A percentile compares a stretch with the other conserved stretches of the same genome.
phyloP scores from a whole-genome alignment of 2,329 filamentous ascomycete species.

The Myrmaecium sp. region DNA sequence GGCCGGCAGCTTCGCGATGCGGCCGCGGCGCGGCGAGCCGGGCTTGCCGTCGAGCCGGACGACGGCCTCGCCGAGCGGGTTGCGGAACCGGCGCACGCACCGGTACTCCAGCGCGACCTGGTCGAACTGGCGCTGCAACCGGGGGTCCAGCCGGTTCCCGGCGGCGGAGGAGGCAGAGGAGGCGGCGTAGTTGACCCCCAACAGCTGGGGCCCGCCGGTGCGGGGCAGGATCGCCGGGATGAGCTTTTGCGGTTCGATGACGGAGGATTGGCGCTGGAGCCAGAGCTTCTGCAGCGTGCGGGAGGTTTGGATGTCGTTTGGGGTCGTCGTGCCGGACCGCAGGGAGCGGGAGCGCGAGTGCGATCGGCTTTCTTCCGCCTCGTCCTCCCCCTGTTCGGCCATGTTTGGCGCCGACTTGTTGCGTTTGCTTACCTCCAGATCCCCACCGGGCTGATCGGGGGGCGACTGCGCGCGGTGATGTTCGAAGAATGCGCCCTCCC shows the following conservation, averaged over 20 bases:
- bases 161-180: slow-evolving; percentile 5
- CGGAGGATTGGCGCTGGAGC: slow-evolving; percentile 55
- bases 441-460: slow-evolving; percentile 3
- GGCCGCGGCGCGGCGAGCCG: slow-evolving; percentile 20
- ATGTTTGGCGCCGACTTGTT: slow-evolving; percentile 24
- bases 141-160: slow-evolving; percentile 34
- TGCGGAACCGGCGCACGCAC: slow-evolving; percentile 56
- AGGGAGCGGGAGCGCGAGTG: slow-evolving; percentile 11
- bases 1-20: too few relatives aligned
- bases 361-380: slow-evolving; percentile 6
- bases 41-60: slow-evolving; percentile 36
- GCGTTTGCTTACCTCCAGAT: slow-evolving; percentile 16
- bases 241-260: slow-evolving; percentile 46
- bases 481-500: slow-evolving; percentile 20
- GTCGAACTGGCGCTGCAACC: slow-evolving; percentile 48
- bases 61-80: slow-evolving; percentile 49
- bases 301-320: slow-evolving; percentile 30
- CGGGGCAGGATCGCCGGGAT: slow-evolving; percentile 22
- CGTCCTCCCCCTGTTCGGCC: slow-evolving; percentile 6
- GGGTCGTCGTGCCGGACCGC: slow-evolving; percentile 21
- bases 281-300: slow-evolving; percentile 62
- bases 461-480: slow-evolving; percentile 7
- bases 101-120: slow-evolving; percentile 56
- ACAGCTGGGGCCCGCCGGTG: slow-evolving; percentile 16
- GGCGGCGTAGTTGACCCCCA: slow-evolving; percentile 19